Evolutionary conservation across 768 basidiomycete species (phyloP).

Genomic region (Kwoniella sp.): DNA sequence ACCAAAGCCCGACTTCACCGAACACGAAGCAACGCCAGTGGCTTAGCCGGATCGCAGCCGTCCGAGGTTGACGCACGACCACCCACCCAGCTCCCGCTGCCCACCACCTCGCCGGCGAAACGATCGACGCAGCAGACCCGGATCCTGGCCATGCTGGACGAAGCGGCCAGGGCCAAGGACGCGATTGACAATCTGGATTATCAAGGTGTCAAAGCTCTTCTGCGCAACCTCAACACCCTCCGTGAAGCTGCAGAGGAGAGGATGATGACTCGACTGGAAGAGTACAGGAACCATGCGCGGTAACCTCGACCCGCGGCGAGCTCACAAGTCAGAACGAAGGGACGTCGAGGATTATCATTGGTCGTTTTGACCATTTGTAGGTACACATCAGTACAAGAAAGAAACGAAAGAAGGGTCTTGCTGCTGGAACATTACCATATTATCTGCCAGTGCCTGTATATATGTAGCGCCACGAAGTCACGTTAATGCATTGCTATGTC

Average conservation of each 20-base stretch:
- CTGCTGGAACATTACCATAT: too few relatives aligned
- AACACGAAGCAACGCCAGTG: not conserved
- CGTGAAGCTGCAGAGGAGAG: conserved; percentile 28
- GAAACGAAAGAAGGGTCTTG: too few relatives aligned
- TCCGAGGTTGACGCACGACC: not conserved
- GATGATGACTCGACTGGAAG: conserved; percentile 6
- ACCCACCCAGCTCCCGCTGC: not conserved
- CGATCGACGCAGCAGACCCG: conserved; percentile 24
- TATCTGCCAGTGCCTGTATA: too few relatives aligned
- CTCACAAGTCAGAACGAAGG: too few relatives aligned
- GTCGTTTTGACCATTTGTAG: too few relatives aligned
- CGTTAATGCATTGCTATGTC: too few relatives aligned
- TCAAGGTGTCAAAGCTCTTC: conserved; percentile 22
- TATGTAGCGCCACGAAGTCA: too few relatives aligned
- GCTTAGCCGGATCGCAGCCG: not conserved
- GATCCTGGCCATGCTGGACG: conserved; percentile 29
- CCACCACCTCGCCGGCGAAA: conserved; percentile 2
- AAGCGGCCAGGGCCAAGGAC: conserved; percentile 21
- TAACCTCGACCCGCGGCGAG: too few relatives aligned
- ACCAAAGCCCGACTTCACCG: not conserved
- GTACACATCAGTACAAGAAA: too few relatives aligned
- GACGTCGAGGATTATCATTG: too few relatives aligned
- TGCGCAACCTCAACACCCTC: conserved; percentile 29
- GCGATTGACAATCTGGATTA: conserved; percentile 33
- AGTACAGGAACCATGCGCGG: too few relatives aligned